Conservation (phyloP, 1,139 yeast species). For the Debaryomyces psychrophilus region DNA sequence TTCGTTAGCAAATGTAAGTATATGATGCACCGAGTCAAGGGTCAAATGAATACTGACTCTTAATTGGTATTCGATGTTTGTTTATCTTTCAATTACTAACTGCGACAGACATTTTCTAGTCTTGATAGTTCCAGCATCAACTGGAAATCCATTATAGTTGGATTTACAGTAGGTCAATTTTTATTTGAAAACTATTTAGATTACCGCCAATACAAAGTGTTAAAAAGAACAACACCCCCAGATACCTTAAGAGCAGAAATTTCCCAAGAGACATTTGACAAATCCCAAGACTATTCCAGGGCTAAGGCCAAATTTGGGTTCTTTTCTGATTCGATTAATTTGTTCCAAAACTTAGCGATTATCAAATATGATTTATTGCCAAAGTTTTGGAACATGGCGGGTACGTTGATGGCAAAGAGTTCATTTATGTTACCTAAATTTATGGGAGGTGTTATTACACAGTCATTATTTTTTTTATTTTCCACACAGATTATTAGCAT, state of each 20-base stretch:
- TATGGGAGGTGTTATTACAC: conserved; percentile 61
- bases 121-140: conserved; percentile 57
- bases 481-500: conserved; percentile 50
- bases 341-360: conserved; percentile 59
- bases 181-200: conserved; percentile 73
- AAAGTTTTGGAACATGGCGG: conserved; percentile 63
- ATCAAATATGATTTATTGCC: conserved; percentile 70
- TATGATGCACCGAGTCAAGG: neutral
- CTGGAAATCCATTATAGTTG: conserved; percentile 77
- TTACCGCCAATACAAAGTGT: conserved; percentile 74
- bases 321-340: conserved; percentile 52
- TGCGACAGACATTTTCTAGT: conserved; percentile 31
- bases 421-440: conserved; percentile 43
- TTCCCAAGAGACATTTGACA: conserved; percentile 70
- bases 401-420: conserved; percentile 36
- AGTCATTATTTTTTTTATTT: conserved; percentile 64
- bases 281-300: conserved; percentile 78
- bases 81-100: conserved; percentile 4
- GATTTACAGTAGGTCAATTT: conserved; percentile 76
- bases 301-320: conserved; percentile 80
- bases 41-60: neutral
- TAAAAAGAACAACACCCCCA: conserved; percentile 61
- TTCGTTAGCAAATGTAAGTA: conserved; percentile 27
- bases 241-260: conserved; percentile 64
- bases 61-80: neutral